Percentiles rank a stretch among this genome's conserved stretches.
Conservation (phyloP, 306 rosid species). For the Rubus idaeus region DNA sequence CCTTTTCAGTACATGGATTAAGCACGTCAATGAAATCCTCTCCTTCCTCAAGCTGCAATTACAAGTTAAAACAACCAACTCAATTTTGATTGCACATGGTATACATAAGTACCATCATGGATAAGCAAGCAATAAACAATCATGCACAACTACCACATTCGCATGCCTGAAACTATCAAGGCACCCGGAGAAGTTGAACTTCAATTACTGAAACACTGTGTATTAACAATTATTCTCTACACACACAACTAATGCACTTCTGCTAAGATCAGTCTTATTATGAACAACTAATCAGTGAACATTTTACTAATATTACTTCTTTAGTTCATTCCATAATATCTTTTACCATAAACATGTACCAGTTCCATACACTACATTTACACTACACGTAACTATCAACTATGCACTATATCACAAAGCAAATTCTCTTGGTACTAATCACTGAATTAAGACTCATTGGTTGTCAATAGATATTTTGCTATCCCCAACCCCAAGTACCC, state of each 20-base stretch:
- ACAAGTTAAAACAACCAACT: conserved; percentile 10
- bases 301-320: too few relatives aligned
- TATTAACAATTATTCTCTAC: too few relatives aligned
- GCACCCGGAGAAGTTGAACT: background rate
- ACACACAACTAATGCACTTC: background rate
- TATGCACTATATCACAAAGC: too few relatives aligned
- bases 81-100: background rate
- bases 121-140: background rate
- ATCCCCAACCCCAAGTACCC: background rate
- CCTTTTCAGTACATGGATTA: conserved; percentile 78
- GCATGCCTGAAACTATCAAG: background rate
- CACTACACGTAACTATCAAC: too few relatives aligned
- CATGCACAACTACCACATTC: background rate
- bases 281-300: background rate
- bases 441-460: too few relatives aligned
- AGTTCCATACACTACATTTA: background rate
- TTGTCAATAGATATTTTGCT: background rate
- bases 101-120: background rate
- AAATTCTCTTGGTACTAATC: background rate
- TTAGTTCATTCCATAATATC: background rate
- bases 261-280: background rate
- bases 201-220: background rate
- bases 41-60: conserved; percentile 84
- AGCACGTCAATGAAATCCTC: conserved; percentile 76
- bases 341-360: background rate